Base-by-base conservation (phyloP, 169 alveolate species). In the Eimeria zaria region DNA sequence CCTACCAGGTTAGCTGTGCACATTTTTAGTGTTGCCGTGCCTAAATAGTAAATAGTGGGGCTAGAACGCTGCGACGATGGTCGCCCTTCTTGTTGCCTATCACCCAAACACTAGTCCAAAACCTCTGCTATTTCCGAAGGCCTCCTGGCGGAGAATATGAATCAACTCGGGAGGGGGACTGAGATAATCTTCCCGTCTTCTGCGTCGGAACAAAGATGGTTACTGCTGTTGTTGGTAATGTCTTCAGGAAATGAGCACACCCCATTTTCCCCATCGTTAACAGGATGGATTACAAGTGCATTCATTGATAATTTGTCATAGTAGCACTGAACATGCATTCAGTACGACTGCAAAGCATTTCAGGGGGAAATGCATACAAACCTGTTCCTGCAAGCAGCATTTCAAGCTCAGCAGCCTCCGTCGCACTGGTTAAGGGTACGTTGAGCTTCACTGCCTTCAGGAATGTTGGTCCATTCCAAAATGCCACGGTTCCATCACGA, bases 301-400 rank as follows among this genome's bases (percentile, higher is more conserved):
- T 36, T 4, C 55, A 20, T 36, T 4, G 30, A 71, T 0, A 39
- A 39, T 18, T 73, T 36, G 30, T 18, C 83, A 39, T 30, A 39
- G 83, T 73, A 20, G 83, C 33, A 73, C 9, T 20, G 39, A 14
- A 33, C 53, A 0, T 73, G 55, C 83, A 4, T 73, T 0, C 53
- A 73, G n/a, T 73, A 20, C 33, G 33, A 36, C 7, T 16, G 67
- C 44, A n/a, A n/a, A n/a, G n/a, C n/a, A n/a, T n/a, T n/a, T 78
- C n/a, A 27, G 5, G 22, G n/a, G 46, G 44, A 12, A 33, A 14
- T 20, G 55, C 16, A 83, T 30, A 55, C 91, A 30, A 12, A 87
- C 93, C 93, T 87, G 93, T 87, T 22, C 93, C 93, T 33, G 81
- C 30, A 20, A 87, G 93, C 83, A 87, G 51, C 16, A 87, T 64